Evolutionary conservation across 2,329 filamentous ascomycete species (phyloP).

Genomic region (Trichoderma pleuroti): DNA sequence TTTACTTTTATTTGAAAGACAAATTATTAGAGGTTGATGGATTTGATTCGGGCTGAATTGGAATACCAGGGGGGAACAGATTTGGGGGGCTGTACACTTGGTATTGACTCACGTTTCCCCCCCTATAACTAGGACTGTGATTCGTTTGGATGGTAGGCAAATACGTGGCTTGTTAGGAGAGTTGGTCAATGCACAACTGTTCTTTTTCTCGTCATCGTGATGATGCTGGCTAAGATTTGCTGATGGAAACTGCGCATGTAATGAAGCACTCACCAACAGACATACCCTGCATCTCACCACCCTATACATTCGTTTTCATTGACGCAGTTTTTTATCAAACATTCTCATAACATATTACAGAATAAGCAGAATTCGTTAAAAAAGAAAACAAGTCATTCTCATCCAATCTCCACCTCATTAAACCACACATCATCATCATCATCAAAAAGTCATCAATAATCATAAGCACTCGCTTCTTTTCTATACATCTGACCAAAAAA

Average conservation of each 20-base stretch:
- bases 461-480: conserved; percentile 6
- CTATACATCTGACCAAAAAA: not conserved
- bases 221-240: not conserved
- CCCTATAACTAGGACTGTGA: not conserved
- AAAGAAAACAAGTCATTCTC: not conserved
- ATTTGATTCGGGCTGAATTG: not conserved
- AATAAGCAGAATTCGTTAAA: not conserved
- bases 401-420: not conserved
- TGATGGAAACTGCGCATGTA: not conserved
- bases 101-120: not conserved
- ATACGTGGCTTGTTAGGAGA: not conserved
- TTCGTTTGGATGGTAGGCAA: not conserved
- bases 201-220: not conserved
- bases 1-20: not conserved
- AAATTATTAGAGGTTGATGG: not conserved
- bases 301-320: not conserved
- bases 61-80: too few species aligned
- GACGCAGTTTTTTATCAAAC: not conserved
- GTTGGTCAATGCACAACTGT: not conserved
- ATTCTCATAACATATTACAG: not conserved
- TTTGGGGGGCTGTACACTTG: not conserved
- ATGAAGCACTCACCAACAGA: not conserved
- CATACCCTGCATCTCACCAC: not conserved
- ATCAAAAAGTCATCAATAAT: not conserved
- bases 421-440: not conserved